These are phyloP conservation scores for Lasiodiplodia gonubiensis DNA, from an alignment of 2,329 filamentous ascomycete genomes.

Conservation along the genomic window DNA sequence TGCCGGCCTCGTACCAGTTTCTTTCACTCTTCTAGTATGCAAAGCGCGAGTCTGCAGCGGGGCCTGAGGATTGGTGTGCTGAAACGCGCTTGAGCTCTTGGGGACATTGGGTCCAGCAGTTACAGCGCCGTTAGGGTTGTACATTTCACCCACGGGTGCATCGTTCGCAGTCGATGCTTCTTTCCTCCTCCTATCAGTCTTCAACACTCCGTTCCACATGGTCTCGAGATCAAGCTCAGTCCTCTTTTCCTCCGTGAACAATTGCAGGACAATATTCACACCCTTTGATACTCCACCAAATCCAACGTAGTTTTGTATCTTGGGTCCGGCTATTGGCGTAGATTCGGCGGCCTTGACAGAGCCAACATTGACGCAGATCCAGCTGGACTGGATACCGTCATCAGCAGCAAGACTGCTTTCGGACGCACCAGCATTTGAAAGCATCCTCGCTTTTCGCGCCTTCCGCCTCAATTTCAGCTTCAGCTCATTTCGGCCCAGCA, in stretches of 20 bases:
- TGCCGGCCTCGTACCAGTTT: constrained; percentile 15
- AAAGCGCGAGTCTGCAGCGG: constrained; percentile 15
- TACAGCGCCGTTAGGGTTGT: constrained; percentile 23
- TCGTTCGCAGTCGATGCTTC: constrained; percentile 41
- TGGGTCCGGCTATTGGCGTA: background rate
- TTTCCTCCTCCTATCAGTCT: constrained; percentile 48
- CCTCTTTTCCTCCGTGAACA: constrained; percentile 74
- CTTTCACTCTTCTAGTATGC: background rate
- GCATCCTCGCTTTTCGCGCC: constrained; percentile 78
- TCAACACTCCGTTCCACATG: constrained; percentile 62
- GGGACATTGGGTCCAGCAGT: background rate
- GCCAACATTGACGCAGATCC: constrained; percentile 93
- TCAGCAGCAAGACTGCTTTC: constrained; percentile 67
- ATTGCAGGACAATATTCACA: constrained; percentile 70
- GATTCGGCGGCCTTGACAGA: constrained; percentile 63
- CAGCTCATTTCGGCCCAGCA: constrained; percentile 88
- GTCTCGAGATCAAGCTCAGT: constrained; percentile 70
- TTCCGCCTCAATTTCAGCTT: constrained; percentile 84
- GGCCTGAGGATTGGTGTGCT: background rate
- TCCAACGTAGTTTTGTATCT: constrained; percentile 68
- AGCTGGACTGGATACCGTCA: constrained; percentile 89
- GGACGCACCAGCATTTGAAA: constrained; percentile 71
- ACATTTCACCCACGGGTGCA: constrained; percentile 28
- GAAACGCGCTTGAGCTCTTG: constrained; percentile 25
- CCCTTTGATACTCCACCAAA: constrained; percentile 69